Conservation (phyloP, 768 basidiomycete species). For the Hypholoma fasciculare region DNA sequence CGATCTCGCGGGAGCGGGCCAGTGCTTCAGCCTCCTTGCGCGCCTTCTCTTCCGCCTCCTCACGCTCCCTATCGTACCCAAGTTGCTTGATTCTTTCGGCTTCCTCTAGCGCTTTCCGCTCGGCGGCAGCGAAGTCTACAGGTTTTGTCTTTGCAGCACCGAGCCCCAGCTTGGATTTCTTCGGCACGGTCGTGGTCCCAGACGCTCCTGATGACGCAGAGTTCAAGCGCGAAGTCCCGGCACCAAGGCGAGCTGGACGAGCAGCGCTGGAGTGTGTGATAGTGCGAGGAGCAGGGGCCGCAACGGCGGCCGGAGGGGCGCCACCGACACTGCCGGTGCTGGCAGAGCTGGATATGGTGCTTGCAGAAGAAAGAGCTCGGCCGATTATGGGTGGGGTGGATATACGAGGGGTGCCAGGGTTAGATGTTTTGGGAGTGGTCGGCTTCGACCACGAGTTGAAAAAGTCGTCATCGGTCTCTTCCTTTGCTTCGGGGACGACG, state of each 20-base stretch:
- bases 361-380: slow-evolving; percentile 39
- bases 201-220: slow-evolving; percentile 36
- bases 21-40: slow-evolving; percentile 59
- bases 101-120: slow-evolving; percentile 87
- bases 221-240: slow-evolving; percentile 37
- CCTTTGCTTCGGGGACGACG: slow-evolving; percentile 36
- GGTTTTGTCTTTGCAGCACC: slow-evolving; percentile 88
- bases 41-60: slow-evolving; percentile 81
- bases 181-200: slow-evolving; percentile 34
- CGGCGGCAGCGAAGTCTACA: slow-evolving; percentile 94
- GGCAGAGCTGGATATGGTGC: slow-evolving; percentile 31
- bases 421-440: slow-evolving; percentile 51
- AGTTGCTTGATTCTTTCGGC: slow-evolving; percentile 90
- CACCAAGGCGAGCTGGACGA: slow-evolving; percentile 43
- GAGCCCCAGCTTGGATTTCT: slow-evolving; percentile 75
- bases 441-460: slow-evolving; percentile 97
- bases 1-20: slow-evolving; percentile 37
- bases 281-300: slow-evolving; percentile 43
- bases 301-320: slow-evolving; percentile 38
- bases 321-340: slow-evolving; percentile 32
- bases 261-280: slow-evolving; percentile 65
- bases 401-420: slow-evolving; percentile 50
- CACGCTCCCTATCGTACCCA: slow-evolving; percentile 85
- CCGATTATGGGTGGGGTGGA: slow-evolving; percentile 61
- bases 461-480: slow-evolving; percentile 83